Percentiles rank a stretch among this genome's conserved stretches.
phyloP scores from a whole-genome alignment of 805 yeast genomes.

The Sungouiozyma ichnusensis region DNA sequence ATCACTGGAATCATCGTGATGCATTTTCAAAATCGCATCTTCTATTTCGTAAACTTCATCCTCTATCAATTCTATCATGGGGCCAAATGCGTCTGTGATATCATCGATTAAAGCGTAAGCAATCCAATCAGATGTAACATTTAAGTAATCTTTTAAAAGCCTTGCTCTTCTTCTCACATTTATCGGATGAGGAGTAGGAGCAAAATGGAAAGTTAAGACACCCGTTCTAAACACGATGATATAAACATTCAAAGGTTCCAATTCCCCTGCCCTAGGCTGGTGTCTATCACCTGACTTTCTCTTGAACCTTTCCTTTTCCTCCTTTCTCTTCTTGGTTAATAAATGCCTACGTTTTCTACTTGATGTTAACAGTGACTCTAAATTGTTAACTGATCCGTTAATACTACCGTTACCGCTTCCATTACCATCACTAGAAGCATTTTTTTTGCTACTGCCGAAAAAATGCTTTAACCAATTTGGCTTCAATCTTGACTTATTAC shows the following conservation, averaged over 20 bases:
- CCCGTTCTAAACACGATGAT: conserved; percentile 86
- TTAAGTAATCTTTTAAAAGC: conserved; percentile 73
- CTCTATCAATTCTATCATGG: conserved; percentile 88
- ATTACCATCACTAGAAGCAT: background rate
- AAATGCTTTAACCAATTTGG: background rate
- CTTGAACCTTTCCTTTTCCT: conserved; percentile 31
- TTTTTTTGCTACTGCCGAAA: background rate
- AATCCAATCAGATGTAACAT: conserved; percentile 92
- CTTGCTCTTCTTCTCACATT: conserved; percentile 92
- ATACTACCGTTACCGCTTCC: background rate
- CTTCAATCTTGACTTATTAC: background rate
- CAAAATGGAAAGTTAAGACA: conserved; percentile 85
- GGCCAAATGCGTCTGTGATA: conserved; percentile 94
- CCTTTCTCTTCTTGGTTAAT: conserved; percentile 17
- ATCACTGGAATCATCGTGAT: conserved; percentile 42
- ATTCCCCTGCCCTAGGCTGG: conserved; percentile 40
- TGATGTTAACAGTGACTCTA: background rate
- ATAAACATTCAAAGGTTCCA: conserved; percentile 86
- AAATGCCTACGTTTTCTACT: conserved; percentile 9
- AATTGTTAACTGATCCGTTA: background rate
- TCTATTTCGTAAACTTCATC: conserved; percentile 92
- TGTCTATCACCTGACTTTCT: conserved; percentile 37
- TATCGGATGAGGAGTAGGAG: conserved; percentile 92
- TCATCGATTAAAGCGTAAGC: conserved; percentile 95
- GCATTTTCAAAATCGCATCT: conserved; percentile 81